phyloP scores from a whole-genome alignment of 2,329 filamentous ascomycete species.

The Paracoccidioides lutzii region DNA sequence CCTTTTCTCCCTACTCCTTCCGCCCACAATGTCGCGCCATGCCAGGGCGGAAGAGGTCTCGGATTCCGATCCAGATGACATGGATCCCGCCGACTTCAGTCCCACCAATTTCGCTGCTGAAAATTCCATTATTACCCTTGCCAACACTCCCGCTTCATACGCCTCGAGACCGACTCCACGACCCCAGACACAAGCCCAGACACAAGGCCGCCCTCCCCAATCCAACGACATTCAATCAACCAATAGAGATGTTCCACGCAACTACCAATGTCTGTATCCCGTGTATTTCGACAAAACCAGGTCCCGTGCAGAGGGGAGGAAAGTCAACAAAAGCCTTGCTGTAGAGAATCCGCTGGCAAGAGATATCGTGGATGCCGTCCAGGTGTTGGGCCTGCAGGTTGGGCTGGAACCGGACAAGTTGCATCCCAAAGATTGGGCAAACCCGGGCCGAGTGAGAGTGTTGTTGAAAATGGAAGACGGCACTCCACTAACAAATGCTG shows the following conservation, averaged over 20 bases:
- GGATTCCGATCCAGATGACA: slow-evolving; percentile 82
- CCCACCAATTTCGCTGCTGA: slow-evolving; percentile 26
- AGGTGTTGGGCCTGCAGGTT: slow-evolving; percentile 45
- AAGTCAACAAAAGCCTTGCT: slow-evolving; percentile 59
- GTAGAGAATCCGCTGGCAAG: slow-evolving; percentile 76
- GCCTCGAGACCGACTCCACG: slow-evolving; percentile 16
- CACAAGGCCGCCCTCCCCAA: slow-evolving; percentile 35
- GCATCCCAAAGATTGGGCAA: slow-evolving; percentile 95
- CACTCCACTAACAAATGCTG: slow-evolving; percentile 34
- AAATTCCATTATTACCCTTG: slow-evolving; percentile 27
- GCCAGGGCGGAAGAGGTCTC: slow-evolving; percentile 86
- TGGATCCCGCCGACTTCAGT: slow-evolving; percentile 57
- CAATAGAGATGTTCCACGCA: slow-evolving; percentile 48
- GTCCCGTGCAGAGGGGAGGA: slow-evolving; percentile 61
- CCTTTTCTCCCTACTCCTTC: neutral
- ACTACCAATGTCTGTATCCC: slow-evolving; percentile 84
- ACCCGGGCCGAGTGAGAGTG: slow-evolving; percentile 80
- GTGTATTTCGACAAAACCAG: slow-evolving; percentile 74
- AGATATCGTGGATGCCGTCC: slow-evolving; percentile 79
- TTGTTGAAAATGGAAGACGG: slow-evolving; percentile 49
- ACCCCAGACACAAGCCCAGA: slow-evolving; percentile 14
- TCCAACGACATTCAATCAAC: slow-evolving; percentile 19
- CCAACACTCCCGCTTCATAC: slow-evolving; percentile 19
- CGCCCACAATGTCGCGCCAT: slow-evolving; percentile 55
- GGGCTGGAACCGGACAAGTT: slow-evolving; percentile 84